Evolutionary conservation across 1,139 yeast genomes (phyloP), one percentile per base, ranked within the genome.

Genomic region (Eremothecium cymbalariae): DNA sequence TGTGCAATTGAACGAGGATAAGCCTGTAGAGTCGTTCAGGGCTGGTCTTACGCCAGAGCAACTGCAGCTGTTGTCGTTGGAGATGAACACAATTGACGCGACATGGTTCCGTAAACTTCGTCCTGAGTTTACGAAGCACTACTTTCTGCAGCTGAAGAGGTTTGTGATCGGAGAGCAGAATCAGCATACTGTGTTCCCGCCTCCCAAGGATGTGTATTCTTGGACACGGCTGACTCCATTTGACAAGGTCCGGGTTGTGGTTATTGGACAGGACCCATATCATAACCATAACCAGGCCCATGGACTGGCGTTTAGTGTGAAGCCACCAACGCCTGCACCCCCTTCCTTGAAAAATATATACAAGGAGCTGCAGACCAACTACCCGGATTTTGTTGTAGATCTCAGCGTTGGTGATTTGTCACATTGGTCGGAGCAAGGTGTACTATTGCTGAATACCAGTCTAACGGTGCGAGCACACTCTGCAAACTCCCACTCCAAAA

Each of bases 191-290:
- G 66, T 88, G 0, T 90, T 84, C 59, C 99, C 99, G 1, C 88
- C 90, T 0, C 57, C 64, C 16, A 52, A 68, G 12, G 81, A 82
- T 41, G 74, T 90, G n/a, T 90, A 90, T 56, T 82, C 96, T 0
- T 90, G 98, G 97, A 79, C 94, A 2, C 72, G 86, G 30, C 67
- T 78, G 21, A 85, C 97, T 0, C 95, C 96, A 0, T 64, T 90
- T 22, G 67, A 74, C 4, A 58, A 70, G 2, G 81, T 88, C 19
- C 78, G 76, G 51, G 93, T 93, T 21, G 70, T 90, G 3, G 68
- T 93, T 12, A 64, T 93, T 29, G 99, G 99, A 1, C 99, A 90
- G 57, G 99, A 90, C 56, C 99, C 99, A 0, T 90, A 90, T 55
- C 98, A 93, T 57, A 86, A 86, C 53, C 61, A 60, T 47, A 82